Evolutionary conservation across 306 rosid species (phyloP), one percentile per base, ranked within the genome.

Genomic region (Pyrus pyrifolia): DNA sequence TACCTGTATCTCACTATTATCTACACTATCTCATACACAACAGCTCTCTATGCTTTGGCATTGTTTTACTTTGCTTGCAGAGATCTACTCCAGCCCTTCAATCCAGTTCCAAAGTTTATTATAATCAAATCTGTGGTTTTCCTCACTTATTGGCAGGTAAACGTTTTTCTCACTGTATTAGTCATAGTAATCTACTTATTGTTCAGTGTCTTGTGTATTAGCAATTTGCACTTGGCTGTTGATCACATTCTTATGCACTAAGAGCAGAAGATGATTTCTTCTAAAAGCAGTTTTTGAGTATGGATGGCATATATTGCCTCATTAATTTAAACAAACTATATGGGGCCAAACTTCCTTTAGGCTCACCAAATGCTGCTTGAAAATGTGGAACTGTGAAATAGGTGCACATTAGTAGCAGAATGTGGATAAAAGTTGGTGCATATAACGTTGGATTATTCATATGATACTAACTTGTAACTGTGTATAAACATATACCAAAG

Each of bases 91-190:
- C 98, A 90, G 86, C 98, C 98, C 65, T 94, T 94, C 82, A 94
- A 94, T 82, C 98, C 97, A 53, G 97, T 94, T 46, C 98, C 98
- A 11, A 94, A 94, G 89, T 94, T 94, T 70, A 83, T 94, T 72
- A 89, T 94, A 55, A 94, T 94, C 74, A 94, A 94, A 78, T 94
- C 98, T 40, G 98, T 94, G 13, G 98, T 94, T 65, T 94, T 94
- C 89, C 88, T 91, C 92, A 94, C 98, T 77, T 94, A 94, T 86
- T 94, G 98, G 98, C 98, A 94, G 98, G 98, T 91, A 80, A 72
- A 70, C 6, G 4, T 18, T 55, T 11, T 71, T 53, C 42, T 22
- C 74, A 13, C 33, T 53, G 27, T 78, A 57, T 77, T 62, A 29
- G 14, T 29, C 25, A 49, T 62, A 19, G 23, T 58, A 5, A 18